These are phyloP conservation scores for Dentipellis fragilis DNA, from an alignment of 768 basidiomycete species.

Conservation along the genomic window DNA sequence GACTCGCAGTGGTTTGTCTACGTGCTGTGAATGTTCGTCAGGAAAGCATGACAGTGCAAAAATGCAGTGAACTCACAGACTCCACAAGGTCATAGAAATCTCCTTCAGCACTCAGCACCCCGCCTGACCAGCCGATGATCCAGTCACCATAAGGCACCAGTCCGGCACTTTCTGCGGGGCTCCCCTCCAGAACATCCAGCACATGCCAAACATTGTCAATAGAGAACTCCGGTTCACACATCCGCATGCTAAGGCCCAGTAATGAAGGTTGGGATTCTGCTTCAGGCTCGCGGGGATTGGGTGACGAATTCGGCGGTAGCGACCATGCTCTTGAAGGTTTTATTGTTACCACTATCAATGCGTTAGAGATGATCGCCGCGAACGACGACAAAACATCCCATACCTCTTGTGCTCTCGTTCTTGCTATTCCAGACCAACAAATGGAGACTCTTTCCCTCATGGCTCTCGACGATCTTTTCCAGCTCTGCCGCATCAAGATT, in stretches of 20 bases:
- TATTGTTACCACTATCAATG: slow-evolving; percentile 63
- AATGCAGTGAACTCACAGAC: slow-evolving; percentile 44
- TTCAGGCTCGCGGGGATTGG: slow-evolving; percentile 29
- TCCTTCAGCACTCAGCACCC: slow-evolving; percentile 79
- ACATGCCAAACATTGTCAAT: slow-evolving; percentile 98
- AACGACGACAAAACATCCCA: slow-evolving; percentile 8
- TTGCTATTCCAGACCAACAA: slow-evolving; percentile 83
- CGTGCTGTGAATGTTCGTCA: slow-evolving; percentile 43
- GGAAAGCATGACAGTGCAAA: neutral
- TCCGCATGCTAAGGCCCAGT: slow-evolving; percentile 87
- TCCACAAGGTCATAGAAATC: slow-evolving; percentile 97
- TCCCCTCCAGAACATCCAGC: slow-evolving; percentile 90
- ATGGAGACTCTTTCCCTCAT: slow-evolving; percentile 62
- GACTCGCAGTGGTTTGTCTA: slow-evolving; percentile 86
- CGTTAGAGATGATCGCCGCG: neutral
- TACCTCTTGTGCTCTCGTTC: slow-evolving; percentile 60
- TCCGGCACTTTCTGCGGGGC: slow-evolving; percentile 92
- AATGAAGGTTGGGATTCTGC: slow-evolving; percentile 65
- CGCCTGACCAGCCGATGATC: slow-evolving; percentile 90
- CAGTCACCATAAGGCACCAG: slow-evolving; percentile 85
- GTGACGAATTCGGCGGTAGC: slow-evolving; percentile 22
- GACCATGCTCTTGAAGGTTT: slow-evolving; percentile 83
- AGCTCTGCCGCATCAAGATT: slow-evolving; percentile 60
- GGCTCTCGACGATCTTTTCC: slow-evolving; percentile 73
- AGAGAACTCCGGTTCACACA: slow-evolving; percentile 84